Evolutionary conservation across 805 yeast species (phyloP).

Genomic region (Candida adriatica): DNA sequence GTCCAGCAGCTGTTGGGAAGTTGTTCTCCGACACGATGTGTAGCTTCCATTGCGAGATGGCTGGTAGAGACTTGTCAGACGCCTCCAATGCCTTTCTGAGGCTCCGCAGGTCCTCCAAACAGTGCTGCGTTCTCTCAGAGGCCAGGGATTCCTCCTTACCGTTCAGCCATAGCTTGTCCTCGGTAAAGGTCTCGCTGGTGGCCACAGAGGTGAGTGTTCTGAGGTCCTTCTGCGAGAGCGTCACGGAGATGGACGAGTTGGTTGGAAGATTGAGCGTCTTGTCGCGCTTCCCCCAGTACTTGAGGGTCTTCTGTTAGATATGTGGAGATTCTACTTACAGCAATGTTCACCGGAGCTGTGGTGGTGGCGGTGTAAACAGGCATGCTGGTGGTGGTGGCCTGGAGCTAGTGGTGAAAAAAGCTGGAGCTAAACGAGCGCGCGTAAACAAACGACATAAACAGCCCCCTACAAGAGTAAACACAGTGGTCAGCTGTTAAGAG

Average conservation of each 20-base stretch:
- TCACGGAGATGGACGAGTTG: slow-evolving; percentile 91
- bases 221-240: slow-evolving; percentile 84
- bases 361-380: slow-evolving; percentile 65
- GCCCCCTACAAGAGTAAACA: no score
- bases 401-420: no score
- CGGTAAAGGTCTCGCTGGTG: slow-evolving; percentile 45
- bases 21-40: slow-evolving; percentile 90
- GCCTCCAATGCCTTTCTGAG: slow-evolving; percentile 59
- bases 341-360: slow-evolving; percentile 97
- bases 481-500: no score
- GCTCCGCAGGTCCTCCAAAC: slow-evolving; percentile 66
- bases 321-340: slow-evolving; percentile 43
- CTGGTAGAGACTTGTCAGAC: slow-evolving; percentile 45
- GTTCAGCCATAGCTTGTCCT: slow-evolving; percentile 78
- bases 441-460: no score
- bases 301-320: slow-evolving; percentile 51
- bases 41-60: slow-evolving; percentile 55
- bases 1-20: slow-evolving; percentile 98
- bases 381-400: no score
- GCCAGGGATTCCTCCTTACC: slow-evolving; percentile 72
- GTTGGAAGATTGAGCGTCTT: slow-evolving; percentile 85
- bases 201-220: slow-evolving; percentile 89
- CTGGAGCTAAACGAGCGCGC: no score
- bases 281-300: slow-evolving; percentile 99
- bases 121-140: slow-evolving; percentile 58